Conservation (phyloP, 352 stramenopile genomes). For the Pythium brachiatum region DNA sequence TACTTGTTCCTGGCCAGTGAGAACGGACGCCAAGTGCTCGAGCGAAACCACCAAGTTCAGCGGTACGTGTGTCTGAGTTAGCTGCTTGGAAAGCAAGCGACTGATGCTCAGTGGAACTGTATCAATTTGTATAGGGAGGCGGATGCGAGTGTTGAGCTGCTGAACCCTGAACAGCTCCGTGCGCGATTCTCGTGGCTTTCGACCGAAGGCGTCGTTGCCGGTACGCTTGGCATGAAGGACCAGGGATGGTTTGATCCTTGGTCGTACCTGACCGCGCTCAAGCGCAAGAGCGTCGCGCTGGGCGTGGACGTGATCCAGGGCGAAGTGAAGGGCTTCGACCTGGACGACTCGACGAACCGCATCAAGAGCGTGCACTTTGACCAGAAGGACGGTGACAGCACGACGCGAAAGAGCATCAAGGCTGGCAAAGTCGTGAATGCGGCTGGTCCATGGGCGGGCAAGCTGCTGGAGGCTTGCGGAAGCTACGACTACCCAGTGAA, state of each 20-base stretch:
- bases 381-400: conserved; percentile 25
- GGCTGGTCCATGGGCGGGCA: conserved; percentile 65
- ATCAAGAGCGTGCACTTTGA: conserved; percentile 67
- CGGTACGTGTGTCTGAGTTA: conserved; percentile 21
- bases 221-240: conserved; percentile 61
- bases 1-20: conserved; percentile 81
- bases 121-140: conserved; percentile 26
- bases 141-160: conserved; percentile 49
- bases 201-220: conserved; percentile 54
- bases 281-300: conserved; percentile 64
- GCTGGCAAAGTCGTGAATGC: conserved; percentile 77
- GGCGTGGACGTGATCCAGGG: conserved; percentile 73
- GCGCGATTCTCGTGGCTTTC: conserved; percentile 78
- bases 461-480: conserved; percentile 62
- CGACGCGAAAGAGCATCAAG: conserved; percentile 28
- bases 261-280: conserved; percentile 74
- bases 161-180: conserved; percentile 51
- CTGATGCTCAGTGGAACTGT: no score
- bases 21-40: conserved; percentile 51
- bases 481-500: conserved; percentile 74
- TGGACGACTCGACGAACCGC: conserved; percentile 39
- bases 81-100: neutral
- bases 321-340: conserved; percentile 65
- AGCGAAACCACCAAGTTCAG: conserved; percentile 58
- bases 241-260: conserved; percentile 87